Base-by-base conservation (phyloP, 2,329 filamentous ascomycete species). In the Epichloe elymi region DNA sequence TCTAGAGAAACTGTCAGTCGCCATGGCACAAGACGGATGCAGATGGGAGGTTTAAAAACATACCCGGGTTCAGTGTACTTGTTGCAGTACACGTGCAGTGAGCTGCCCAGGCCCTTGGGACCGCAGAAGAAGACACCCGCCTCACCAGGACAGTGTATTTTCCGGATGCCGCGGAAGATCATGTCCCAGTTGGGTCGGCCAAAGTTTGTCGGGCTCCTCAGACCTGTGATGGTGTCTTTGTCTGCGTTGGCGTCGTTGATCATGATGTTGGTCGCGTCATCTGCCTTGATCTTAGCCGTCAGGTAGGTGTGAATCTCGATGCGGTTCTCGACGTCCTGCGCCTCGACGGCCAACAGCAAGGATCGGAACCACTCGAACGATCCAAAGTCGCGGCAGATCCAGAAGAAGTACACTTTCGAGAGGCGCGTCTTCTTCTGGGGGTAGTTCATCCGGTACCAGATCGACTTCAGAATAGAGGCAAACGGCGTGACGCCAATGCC, bases 391-490 rank as follows among this genome's bases (percentile, higher is more conserved):
- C 87, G 78, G 74, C 87, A 91, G 55, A 93, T 83, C 88, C 88
- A 93, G 77, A 93, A 89, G 73, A 93, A 93, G 73, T 93, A 94
- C 23, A 94, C 86, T 67, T 93, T 94, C 61, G 83, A 78, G 42
- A 94, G 75, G 4, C 86, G 76, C 3, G 86, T 90, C 70, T 85
- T 85, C 67, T 83, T 80, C 65, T 87, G 83, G 3, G 85, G 85
- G 68, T 88, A 90, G 74, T 89, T 91, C 83, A 91, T 89, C 47
- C 87, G 81, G 73, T 93, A 94, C 88, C 88, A 94, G 69, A 94
- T 91, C 49, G 85, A 89, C 74, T 94, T 94, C 62, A 91, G 76
- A 59, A 91, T 90, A 0, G 85, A 88, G 12, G 86, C 86, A 69
- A 89, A 91, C 0, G 86, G 86, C n/a, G 86, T 91, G 12, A 90